These are phyloP conservation scores for Macroventuria anomochaeta DNA, from an alignment of 2,329 filamentous ascomycete species.

Conservation along the genomic window DNA sequence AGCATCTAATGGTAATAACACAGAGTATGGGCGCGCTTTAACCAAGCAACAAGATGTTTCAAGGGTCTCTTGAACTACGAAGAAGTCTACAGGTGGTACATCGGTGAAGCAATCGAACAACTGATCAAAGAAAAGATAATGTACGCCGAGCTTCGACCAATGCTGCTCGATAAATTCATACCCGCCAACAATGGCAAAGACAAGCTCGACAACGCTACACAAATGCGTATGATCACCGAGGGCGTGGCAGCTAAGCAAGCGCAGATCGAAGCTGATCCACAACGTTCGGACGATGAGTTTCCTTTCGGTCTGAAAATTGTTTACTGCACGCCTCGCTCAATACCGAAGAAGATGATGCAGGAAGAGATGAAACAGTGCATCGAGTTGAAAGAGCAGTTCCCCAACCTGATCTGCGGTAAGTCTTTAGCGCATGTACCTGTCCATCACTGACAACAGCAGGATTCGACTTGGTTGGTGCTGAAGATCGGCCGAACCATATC, in stretches of 20 bases:
- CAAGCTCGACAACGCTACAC: conserved; percentile 62
- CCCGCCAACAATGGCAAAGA: conserved; percentile 63
- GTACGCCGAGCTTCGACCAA: conserved; percentile 74
- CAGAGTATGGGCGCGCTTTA: conserved; percentile 67
- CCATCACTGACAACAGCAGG: conserved; percentile 51
- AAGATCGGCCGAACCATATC: conserved; percentile 68
- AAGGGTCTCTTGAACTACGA: conserved; percentile 75
- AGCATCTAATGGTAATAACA: not conserved
- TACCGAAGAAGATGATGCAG: conserved; percentile 57
- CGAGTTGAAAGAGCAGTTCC: conserved; percentile 63
- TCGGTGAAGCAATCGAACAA: conserved; percentile 63
- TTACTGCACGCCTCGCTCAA: conserved; percentile 72
- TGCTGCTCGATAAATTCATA: conserved; percentile 71
- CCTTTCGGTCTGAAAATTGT: conserved; percentile 71
- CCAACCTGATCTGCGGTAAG: conserved; percentile 68
- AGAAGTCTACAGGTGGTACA: conserved; percentile 67
- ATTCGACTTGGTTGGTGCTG: conserved; percentile 72
- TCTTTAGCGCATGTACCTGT: no score
- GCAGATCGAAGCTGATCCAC: conserved; percentile 47
- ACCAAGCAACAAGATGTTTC: conserved; percentile 72
- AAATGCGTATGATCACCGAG: conserved; percentile 58
- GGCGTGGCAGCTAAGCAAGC: conserved; percentile 59
- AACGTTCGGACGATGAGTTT: conserved; percentile 58
- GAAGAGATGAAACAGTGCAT: conserved; percentile 67
- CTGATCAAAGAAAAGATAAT: conserved; percentile 71